Evolutionary conservation across 257 asterid genomes (phyloP).

Genomic region (Cruciata laevipes): DNA sequence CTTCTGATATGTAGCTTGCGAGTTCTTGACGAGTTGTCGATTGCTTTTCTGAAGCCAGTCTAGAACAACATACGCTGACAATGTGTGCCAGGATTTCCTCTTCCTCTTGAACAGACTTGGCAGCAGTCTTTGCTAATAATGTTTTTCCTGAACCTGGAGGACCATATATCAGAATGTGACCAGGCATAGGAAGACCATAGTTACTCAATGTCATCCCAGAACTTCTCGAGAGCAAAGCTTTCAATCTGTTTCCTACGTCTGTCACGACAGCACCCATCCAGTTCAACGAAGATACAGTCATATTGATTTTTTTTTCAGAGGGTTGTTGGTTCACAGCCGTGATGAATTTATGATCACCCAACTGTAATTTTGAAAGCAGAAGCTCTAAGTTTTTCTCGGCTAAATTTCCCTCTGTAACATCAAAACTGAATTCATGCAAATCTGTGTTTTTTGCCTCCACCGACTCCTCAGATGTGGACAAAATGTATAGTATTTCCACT

Average conservation of each 20-base stretch:
- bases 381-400: slow-evolving; percentile 38
- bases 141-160: slow-evolving; percentile 98
- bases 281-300: slow-evolving; percentile 56
- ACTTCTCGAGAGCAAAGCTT: slow-evolving; percentile 51
- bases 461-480: slow-evolving; percentile 58
- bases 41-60: slow-evolving; percentile 78
- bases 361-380: slow-evolving; percentile 55
- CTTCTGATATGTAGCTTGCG: slow-evolving; percentile 64
- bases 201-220: slow-evolving; percentile 52
- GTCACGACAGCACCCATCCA: slow-evolving; percentile 90
- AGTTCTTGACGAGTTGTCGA: slow-evolving; percentile 56
- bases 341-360: slow-evolving; percentile 51
- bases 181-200: slow-evolving; percentile 74
- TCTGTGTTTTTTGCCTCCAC: slow-evolving; percentile 26
- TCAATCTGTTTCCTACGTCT: slow-evolving; percentile 73
- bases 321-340: slow-evolving; percentile 29
- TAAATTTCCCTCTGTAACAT: slow-evolving; percentile 25
- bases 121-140: slow-evolving; percentile 65
- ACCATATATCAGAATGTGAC: slow-evolving; percentile 83
- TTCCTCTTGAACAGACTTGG: slow-evolving; percentile 60
- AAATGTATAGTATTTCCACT: slow-evolving; percentile 54
- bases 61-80: slow-evolving; percentile 67
- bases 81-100: slow-evolving; percentile 75
- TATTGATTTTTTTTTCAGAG: slow-evolving; percentile 25
- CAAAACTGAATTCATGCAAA: slow-evolving; percentile 61